Evolutionary conservation across 352 stramenopile species (phyloP).

Genomic region (Peronospora tabacina): DNA sequence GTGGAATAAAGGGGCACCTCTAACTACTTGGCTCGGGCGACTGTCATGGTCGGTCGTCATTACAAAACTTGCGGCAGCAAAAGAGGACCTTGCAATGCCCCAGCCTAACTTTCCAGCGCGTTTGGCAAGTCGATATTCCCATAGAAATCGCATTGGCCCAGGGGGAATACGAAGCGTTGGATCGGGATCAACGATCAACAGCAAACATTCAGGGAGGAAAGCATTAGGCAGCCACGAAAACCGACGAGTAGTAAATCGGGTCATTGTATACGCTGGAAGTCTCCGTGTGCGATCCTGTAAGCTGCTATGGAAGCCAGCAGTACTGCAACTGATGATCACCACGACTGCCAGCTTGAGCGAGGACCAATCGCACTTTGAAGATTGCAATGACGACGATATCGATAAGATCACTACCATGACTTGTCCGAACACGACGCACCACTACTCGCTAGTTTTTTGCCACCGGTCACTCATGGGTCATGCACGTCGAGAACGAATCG

Average conservation of each 20-base stretch:
- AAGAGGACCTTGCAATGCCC: slow-evolving; percentile 11
- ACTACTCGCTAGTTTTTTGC: slow-evolving; percentile 30
- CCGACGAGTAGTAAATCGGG: slow-evolving; percentile 17
- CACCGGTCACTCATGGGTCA: slow-evolving; percentile 26
- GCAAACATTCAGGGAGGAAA: slow-evolving; percentile 9
- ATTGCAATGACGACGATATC: too few species aligned
- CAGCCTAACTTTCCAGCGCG: slow-evolving; percentile 16
- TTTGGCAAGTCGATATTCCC: slow-evolving; percentile 11
- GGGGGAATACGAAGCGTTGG: slow-evolving; percentile 15
- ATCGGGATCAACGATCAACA: slow-evolving; percentile 7
- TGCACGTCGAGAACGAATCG: slow-evolving; percentile 23
- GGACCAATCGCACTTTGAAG: too few species aligned
- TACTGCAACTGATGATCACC: slow-evolving; percentile 27
- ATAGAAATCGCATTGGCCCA: slow-evolving; percentile 1
- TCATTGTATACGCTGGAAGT: slow-evolving; percentile 23
- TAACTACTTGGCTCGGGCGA: neutral
- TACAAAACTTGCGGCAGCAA: slow-evolving; percentile 17
- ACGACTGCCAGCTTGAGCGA: neutral
- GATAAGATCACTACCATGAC: too few species aligned
- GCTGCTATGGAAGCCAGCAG: slow-evolving; percentile 26
- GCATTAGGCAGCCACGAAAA: slow-evolving; percentile 11
- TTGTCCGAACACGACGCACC: slow-evolving; percentile 15
- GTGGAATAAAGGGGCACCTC: slow-evolving; percentile 4
- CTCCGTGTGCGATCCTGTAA: slow-evolving; percentile 30
- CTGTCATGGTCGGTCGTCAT: slow-evolving; percentile 12